These are phyloP conservation scores for Fusarium kyushuense DNA, from an alignment of 2,329 filamentous ascomycete species.

Conservation along the genomic window DNA sequence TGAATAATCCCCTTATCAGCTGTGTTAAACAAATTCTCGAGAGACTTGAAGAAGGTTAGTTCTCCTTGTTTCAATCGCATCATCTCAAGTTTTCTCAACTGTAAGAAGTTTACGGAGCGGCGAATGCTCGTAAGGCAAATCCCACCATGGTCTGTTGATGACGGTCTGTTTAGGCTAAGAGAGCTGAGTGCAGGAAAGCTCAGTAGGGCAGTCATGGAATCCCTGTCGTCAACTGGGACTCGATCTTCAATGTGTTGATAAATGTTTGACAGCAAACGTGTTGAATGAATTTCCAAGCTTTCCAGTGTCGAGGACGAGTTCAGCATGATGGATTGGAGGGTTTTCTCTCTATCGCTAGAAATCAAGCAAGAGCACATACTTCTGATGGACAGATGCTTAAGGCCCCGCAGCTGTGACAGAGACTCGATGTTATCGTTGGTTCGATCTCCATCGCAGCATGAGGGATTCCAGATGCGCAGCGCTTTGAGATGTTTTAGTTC, in stretches of 20 bases:
- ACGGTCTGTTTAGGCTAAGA: not conserved
- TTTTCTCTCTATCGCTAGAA: too few relatives aligned
- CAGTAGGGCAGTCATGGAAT: too few relatives aligned
- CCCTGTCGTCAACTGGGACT: too few relatives aligned
- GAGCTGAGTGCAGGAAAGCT: constrained; percentile 9
- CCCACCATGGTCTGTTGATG: accelerated
- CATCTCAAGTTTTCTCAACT: not conserved
- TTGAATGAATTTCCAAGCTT: not conserved
- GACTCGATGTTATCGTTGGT: too few relatives aligned
- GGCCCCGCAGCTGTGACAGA: not conserved
- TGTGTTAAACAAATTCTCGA: not conserved
- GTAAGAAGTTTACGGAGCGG: constrained; percentile 4
- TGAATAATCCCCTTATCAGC: not conserved
- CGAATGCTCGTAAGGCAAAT: accelerated
- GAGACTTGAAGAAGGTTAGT: not conserved
- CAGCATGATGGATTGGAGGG: not conserved
- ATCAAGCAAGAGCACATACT: too few relatives aligned
- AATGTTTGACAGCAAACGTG: too few relatives aligned
- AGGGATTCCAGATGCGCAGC: not conserved
- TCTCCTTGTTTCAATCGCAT: accelerated
- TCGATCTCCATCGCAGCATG: too few relatives aligned
- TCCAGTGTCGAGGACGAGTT: constrained; percentile 1
- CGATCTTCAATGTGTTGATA: too few relatives aligned
- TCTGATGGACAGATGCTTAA: constrained; percentile 12
- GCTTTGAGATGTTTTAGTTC: constrained; percentile 1